Conservation (phyloP, 1,284 basidiomycete species). For the Microbotryum lychnidis-dioicae region DNA sequence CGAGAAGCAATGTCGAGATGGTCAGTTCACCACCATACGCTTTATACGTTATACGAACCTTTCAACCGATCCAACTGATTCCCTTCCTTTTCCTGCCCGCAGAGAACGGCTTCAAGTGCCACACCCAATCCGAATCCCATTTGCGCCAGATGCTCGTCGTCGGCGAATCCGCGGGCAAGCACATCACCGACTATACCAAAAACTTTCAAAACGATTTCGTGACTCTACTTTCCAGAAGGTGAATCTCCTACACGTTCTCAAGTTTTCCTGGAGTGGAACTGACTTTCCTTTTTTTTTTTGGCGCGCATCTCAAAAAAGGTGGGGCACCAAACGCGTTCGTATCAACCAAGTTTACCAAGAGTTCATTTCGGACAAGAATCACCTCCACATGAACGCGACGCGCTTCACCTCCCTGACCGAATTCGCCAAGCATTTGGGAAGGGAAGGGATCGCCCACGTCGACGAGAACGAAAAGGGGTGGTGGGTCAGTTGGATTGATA, state of each 20-base stretch:
- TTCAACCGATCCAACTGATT: not conserved
- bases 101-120: conserved; percentile 93
- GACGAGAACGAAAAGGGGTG: conserved; percentile 98
- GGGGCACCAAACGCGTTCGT: conserved; percentile 83
- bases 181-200: conserved; percentile 81
- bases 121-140: conserved; percentile 76
- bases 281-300: too few species aligned
- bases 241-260: not conserved
- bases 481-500: conserved; percentile 97
- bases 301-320: conserved; percentile 42
- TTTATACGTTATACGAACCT: not conserved
- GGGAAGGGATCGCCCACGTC: conserved; percentile 77
- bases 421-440: conserved; percentile 84
- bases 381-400: conserved; percentile 98
- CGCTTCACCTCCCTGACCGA: conserved; percentile 94
- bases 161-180: conserved; percentile 74
- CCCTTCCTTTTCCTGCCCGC: conserved; percentile 36
- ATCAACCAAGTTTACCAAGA: conserved; percentile 98
- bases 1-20: conserved; percentile 75
- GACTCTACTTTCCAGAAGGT: conserved; percentile 71
- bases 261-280: too few species aligned
- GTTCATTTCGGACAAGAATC: conserved; percentile 88
- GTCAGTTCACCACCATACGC: conserved; percentile 1
- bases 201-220: conserved; percentile 93
- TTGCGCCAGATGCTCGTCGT: conserved; percentile 92